These are phyloP conservation scores for Candida pseudoglaebosa DNA, from an alignment of 805 yeast genomes.

Conservation along the genomic window DNA sequence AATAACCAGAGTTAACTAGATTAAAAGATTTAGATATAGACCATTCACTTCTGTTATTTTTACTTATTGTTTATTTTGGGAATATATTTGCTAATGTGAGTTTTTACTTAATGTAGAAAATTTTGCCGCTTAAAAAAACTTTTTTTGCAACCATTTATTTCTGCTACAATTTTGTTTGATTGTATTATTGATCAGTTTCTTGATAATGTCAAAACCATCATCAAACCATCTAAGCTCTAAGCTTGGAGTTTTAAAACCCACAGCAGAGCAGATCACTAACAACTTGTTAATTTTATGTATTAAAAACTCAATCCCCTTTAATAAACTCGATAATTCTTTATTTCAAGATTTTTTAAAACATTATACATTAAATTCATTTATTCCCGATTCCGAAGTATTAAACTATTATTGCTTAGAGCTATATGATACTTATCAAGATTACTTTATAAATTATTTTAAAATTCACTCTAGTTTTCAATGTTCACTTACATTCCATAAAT, in stretches of 20 bases:
- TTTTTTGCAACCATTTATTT: not conserved
- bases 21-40: not conserved
- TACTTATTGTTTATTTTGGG: not conserved
- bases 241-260: slow-evolving; percentile 4
- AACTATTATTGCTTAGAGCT: slow-evolving; percentile 16
- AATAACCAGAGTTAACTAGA: slow-evolving; percentile 10
- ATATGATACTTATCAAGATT: slow-evolving; percentile 16
- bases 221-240: not conserved
- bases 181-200: not conserved
- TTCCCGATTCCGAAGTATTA: slow-evolving; percentile 16
- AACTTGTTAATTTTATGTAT: slow-evolving; percentile 14
- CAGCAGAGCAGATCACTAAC: slow-evolving; percentile 7
- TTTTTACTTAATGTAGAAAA: no score
- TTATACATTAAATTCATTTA: slow-evolving; percentile 5
- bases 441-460: slow-evolving; percentile 15
- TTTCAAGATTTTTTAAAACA: slow-evolving; percentile 12
- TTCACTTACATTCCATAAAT: slow-evolving; percentile 19
- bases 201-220: not conserved
- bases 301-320: slow-evolving; percentile 20
- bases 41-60: not conserved
- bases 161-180: not conserved
- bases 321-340: slow-evolving; percentile 12
- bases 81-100: no score
- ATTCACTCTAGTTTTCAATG: slow-evolving; percentile 9
- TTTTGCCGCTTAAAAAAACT: no score